Evolutionary conservation across 2,329 filamentous ascomycete species (phyloP), one percentile per base, ranked within the genome.

Genomic region (Diplocarpon mali): DNA sequence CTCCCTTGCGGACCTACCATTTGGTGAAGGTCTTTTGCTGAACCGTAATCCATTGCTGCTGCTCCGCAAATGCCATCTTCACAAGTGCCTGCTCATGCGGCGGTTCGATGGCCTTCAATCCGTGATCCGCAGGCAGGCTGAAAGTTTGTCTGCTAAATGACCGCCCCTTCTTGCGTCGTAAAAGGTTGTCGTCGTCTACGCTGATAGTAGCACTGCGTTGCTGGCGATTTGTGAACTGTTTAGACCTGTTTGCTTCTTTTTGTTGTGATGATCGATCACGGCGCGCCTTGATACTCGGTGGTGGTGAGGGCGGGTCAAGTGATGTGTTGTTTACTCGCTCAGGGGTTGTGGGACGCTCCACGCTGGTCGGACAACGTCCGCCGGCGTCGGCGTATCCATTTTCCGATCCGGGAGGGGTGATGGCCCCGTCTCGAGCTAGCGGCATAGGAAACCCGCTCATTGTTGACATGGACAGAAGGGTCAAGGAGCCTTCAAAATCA

Each of bases 1-100:
- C 3, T 24, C 13, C 35, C 27, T 37, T 30, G 28, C n/a, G 7
- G 17, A 35, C 54, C 20, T 51, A 85, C 83, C 92, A 98, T 85
- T 96, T 98, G 48, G 89, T 95, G 67, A 98, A 98, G 24, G 92
- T 98, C 76, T 96, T 98, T 67, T 96, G 84, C 71, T 96, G 90
- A 67, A 95, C 88, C 62, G 72, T 79, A 58, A 83, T 74, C 78
- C 78, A 83, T 64, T 73, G 70, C 64, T 80, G 75, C 66, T 81
- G 75, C 62, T 78, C 75, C 53, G 72, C 67, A 63, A 70, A 77
- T 46, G 75, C 76, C 78, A 81, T 82, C 64, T 69, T 80, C 59
- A 66, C 51, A 42, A 61, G 48, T 29, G 49, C 45, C 38, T 57
- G 52, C 46, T 62, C 60, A 60, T 61, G 54, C 52, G 50, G 56